A percentile compares a stretch with the other conserved stretches of the same genome.
Evolutionary conservation across 148 eudicot genomes (phyloP).

Genomic region (Cornus controversa): DNA sequence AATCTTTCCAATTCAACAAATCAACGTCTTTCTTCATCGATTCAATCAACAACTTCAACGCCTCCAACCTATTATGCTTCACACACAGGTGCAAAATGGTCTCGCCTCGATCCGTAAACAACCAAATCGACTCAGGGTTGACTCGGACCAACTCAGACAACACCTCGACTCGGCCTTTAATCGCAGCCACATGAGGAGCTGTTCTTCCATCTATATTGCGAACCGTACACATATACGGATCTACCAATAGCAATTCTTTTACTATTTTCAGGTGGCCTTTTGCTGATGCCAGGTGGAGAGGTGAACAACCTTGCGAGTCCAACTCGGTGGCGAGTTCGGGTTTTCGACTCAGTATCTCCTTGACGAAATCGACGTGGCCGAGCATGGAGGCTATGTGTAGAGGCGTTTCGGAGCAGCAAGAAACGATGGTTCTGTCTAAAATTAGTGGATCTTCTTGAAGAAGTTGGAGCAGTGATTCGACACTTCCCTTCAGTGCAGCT

Average conservation of each 20-base stretch:
- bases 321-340: slow-evolving; percentile 21
- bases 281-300: slow-evolving; percentile 31
- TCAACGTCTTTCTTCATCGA: slow-evolving; percentile 5
- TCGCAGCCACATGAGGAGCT: slow-evolving; percentile 26
- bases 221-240: slow-evolving; percentile 13
- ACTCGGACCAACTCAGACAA: slow-evolving; percentile 15
- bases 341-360: slow-evolving; percentile 12
- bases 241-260: not conserved
- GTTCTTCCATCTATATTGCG: slow-evolving; percentile 22
- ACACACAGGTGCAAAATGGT: slow-evolving; percentile 29
- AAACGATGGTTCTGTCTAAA: slow-evolving; percentile 11
- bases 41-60: slow-evolving; percentile 16
- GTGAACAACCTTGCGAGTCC: slow-evolving; percentile 22
- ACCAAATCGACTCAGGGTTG: slow-evolving; percentile 9
- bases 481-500: slow-evolving; percentile 23
- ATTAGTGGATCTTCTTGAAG: slow-evolving; percentile 22
- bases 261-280: slow-evolving; percentile 16
- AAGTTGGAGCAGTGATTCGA: slow-evolving; percentile 6
- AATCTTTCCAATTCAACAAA: slow-evolving; percentile 19
- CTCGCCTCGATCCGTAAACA: slow-evolving; percentile 19
- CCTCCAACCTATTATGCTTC: slow-evolving; percentile 17
- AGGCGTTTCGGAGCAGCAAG: slow-evolving; percentile 25
- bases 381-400: slow-evolving; percentile 30
- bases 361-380: slow-evolving; percentile 20
- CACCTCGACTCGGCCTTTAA: slow-evolving; percentile 24